phyloP scores from a whole-genome alignment of 164 flowering plant genomes.

The Umbellularia californica region DNA sequence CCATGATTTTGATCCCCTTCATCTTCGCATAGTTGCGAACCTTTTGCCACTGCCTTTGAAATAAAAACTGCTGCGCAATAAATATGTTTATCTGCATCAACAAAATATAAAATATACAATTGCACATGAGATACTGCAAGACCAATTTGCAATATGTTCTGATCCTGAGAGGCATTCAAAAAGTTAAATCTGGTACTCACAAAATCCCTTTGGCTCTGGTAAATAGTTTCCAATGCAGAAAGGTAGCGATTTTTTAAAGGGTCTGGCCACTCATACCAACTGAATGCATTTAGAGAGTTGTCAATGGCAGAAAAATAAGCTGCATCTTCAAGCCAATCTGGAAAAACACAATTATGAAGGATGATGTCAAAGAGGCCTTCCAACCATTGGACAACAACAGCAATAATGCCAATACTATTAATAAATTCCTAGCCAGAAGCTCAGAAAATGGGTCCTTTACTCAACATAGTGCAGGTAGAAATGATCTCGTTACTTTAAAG shows the following conservation, averaged over 20 bases:
- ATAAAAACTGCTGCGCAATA: constrained; percentile 86
- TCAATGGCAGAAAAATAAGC: constrained; percentile 96
- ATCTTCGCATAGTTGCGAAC: constrained; percentile 64
- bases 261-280: constrained; percentile 96
- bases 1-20: constrained; percentile 90
- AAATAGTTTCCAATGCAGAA: constrained; percentile 73
- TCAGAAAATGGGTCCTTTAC: too few relatives aligned
- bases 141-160: neutral
- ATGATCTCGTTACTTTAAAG: neutral
- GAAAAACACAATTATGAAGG: constrained; percentile 8
- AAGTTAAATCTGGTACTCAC: constrained; percentile 36
- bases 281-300: constrained; percentile 43
- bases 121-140: constrained; percentile 2
- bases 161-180: neutral
- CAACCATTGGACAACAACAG: neutral
- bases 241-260: constrained; percentile 81
- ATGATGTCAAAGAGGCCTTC: neutral
- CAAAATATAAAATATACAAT: constrained; percentile 1
- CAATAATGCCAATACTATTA: neutral
- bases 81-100: constrained; percentile 65
- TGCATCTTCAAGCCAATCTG: constrained; percentile 98
- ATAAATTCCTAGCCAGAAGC: neutral
- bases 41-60: constrained; percentile 97
- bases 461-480: too few relatives aligned
- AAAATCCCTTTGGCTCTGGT: constrained; percentile 61